Conservation (phyloP, 108 stramenopile species). For the Pseudonitzschia pungens region DNA sequence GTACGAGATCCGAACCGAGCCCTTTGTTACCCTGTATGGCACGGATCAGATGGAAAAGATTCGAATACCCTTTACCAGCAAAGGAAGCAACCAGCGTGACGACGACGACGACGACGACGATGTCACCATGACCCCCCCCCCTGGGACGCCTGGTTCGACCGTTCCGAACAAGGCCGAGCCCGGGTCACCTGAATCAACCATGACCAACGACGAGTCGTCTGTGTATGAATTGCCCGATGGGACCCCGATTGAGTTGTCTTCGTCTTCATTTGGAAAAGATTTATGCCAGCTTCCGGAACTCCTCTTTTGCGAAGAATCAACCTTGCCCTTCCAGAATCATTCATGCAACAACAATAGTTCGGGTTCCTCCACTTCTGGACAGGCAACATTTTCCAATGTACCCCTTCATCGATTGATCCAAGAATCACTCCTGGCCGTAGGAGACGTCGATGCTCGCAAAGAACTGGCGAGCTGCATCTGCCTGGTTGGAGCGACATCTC, state of each 20-base stretch:
- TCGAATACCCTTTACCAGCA: conserved; percentile 29
- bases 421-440: conserved; percentile 65
- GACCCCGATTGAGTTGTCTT: conserved; percentile 52
- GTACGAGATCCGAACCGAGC: conserved; percentile 74
- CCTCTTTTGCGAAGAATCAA: conserved; percentile 48
- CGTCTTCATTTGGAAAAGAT: conserved; percentile 56
- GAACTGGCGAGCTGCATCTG: conserved; percentile 74
- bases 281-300: conserved; percentile 64
- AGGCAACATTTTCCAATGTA: conserved; percentile 37
- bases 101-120: conserved; percentile 25
- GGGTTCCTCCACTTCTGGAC: conserved; percentile 15
- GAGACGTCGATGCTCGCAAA: conserved; percentile 81
- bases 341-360: background rate
- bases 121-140: conserved; percentile 10
- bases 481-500: conserved; percentile 67
- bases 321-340: conserved; percentile 46
- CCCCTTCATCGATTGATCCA: conserved; percentile 75
- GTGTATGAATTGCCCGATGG: conserved; percentile 74
- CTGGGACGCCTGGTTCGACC: conserved; percentile 14
- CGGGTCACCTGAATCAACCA: background rate
- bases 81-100: conserved; percentile 12
- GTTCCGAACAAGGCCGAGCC: conserved; percentile 1
- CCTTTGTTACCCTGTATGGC: conserved; percentile 23
- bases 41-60: conserved; percentile 18
- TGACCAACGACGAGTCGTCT: background rate